These are phyloP conservation scores for Pseudogymnoascus sp. DNA, from an alignment of 2,329 filamentous ascomycete genomes.

Conservation along the genomic window DNA sequence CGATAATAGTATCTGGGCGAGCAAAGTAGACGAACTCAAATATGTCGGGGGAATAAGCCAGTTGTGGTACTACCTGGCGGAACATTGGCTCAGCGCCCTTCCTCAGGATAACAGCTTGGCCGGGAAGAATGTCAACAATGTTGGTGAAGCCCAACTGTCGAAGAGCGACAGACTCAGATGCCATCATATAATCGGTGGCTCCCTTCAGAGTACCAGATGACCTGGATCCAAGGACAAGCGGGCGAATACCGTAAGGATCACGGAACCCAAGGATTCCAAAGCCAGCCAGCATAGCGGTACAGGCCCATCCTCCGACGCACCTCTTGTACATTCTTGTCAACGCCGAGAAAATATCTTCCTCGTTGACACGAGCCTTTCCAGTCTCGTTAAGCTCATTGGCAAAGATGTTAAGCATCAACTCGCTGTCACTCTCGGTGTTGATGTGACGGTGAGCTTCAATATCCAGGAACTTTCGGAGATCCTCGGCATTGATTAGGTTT, in stretches of 20 bases:
- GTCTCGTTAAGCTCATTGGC: constrained; percentile 73
- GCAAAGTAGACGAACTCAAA: constrained; percentile 88
- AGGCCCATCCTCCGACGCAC: constrained; percentile 69
- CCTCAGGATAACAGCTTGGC: constrained; percentile 75
- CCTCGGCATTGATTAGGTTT: constrained; percentile 71
- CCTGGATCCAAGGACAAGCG: constrained; percentile 68
- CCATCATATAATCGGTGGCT: constrained; percentile 79
- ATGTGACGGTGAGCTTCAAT: constrained; percentile 30
- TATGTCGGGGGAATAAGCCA: constrained; percentile 71
- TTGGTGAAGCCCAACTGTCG: constrained; percentile 70
- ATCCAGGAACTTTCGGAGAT: constrained; percentile 48
- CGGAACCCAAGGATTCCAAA: constrained; percentile 74
- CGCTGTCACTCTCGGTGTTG: constrained; percentile 84
- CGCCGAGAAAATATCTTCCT: constrained; percentile 65
- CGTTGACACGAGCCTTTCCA: constrained; percentile 71
- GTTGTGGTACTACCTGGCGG: constrained; percentile 59
- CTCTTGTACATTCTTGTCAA: constrained; percentile 62
- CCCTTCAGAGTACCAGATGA: constrained; percentile 52
- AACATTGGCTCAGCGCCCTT: constrained; percentile 69
- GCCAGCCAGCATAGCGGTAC: constrained; percentile 72
- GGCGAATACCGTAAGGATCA: constrained; percentile 73
- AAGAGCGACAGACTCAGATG: constrained; percentile 79
- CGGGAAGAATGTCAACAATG: constrained; percentile 69
- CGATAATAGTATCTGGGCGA: constrained; percentile 71
- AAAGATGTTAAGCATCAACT: constrained; percentile 82